These are phyloP conservation scores for Helotiales sp. DNA, from an alignment of 2,329 filamentous ascomycete species.

Conservation along the genomic window DNA sequence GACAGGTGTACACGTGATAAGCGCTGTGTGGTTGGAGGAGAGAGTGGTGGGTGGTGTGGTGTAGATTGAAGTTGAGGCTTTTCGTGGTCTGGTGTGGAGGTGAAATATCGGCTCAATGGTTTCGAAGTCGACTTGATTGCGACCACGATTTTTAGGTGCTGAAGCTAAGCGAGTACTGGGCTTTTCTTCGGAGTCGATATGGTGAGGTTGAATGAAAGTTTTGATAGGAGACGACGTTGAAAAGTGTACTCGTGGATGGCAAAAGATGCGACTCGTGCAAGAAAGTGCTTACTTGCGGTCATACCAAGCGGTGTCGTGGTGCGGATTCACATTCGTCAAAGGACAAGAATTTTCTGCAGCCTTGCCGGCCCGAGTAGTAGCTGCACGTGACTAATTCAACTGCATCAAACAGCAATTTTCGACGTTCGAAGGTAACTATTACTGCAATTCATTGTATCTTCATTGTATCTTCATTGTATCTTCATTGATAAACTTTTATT, in stretches of 20 bases:
- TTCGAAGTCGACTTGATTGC: neutral
- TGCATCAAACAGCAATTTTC: too few relatives aligned
- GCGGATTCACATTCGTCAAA: neutral
- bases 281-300: neutral
- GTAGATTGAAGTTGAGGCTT: neutral
- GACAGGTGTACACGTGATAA: neutral
- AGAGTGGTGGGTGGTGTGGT: neutral
- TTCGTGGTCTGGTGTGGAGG: neutral
- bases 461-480: neutral
- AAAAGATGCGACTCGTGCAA: neutral
- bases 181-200: neutral
- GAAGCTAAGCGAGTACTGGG: neutral
- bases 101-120: neutral
- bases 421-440: too few relatives aligned
- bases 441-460: too few relatives aligned
- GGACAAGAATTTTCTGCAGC: neutral
- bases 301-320: neutral
- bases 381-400: neutral
- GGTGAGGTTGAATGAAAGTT: neutral
- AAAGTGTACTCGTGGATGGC: neutral
- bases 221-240: neutral
- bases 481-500: neutral
- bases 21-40: neutral
- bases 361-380: neutral
- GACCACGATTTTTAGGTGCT: neutral